phyloP scores from a whole-genome alignment of 345 rosid genomes.

The Gossypium herbaceum region DNA sequence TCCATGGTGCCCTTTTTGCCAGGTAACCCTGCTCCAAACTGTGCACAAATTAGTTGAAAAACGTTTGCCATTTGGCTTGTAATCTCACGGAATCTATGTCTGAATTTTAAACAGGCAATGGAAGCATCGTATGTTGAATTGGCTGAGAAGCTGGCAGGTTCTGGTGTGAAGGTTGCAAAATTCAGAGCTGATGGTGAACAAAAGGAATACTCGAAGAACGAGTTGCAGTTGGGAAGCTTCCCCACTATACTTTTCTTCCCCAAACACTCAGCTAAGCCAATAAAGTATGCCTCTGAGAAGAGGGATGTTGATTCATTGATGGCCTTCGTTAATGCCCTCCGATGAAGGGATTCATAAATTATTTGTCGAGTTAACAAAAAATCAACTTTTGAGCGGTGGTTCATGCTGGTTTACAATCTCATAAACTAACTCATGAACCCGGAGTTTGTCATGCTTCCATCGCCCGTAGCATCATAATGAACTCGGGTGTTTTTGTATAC shows the following conservation, averaged over 20 bases:
- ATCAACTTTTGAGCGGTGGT: not conserved
- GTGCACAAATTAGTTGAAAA: not conserved
- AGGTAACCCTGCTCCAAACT: slow-evolving; percentile 29
- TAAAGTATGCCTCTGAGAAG: slow-evolving; percentile 85
- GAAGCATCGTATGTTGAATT: slow-evolving; percentile 68
- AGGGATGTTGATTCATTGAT: slow-evolving; percentile 86
- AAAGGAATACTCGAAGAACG: slow-evolving; percentile 71
- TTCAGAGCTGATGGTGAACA: slow-evolving; percentile 83
- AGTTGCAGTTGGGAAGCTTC: slow-evolving; percentile 82
- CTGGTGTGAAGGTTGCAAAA: slow-evolving; percentile 84
- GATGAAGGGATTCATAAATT: slow-evolving; percentile 36
- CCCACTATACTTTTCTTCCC: slow-evolving; percentile 88
- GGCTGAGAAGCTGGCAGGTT: slow-evolving; percentile 69
- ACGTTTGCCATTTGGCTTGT: not conserved
- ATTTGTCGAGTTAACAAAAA: not conserved
- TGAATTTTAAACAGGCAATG: slow-evolving; percentile 50
- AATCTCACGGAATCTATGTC: not conserved
- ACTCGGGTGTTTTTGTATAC: not conserved
- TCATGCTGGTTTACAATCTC: not conserved
- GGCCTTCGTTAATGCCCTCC: slow-evolving; percentile 74
- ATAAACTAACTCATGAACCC: slow-evolving; percentile 2
- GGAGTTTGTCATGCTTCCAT: slow-evolving; percentile 1
- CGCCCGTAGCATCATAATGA: not conserved
- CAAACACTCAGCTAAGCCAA: slow-evolving; percentile 53
- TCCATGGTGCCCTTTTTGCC: slow-evolving; percentile 96